Percentiles rank a stretch among this genome's conserved stretches.
Evolutionary conservation across 108 stramenopile species (phyloP).

Genomic region (Parietichytrium sp.): DNA sequence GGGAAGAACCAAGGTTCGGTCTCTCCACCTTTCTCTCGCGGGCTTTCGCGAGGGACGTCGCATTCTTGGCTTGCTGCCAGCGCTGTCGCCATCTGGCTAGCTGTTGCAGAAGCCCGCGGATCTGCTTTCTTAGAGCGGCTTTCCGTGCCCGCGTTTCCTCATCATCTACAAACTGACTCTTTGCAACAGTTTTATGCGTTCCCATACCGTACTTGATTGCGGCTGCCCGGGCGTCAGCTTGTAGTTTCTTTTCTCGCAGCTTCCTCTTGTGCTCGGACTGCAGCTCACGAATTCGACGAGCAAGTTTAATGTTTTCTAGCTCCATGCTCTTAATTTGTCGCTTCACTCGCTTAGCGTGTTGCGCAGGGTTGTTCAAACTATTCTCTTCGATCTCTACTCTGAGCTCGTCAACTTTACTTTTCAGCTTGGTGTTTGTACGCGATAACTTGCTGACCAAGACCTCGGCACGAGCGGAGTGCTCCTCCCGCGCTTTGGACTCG

Average conservation of each 20-base stretch:
- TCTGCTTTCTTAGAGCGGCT: not conserved
- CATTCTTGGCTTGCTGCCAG: slow-evolving; percentile 21
- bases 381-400: not conserved
- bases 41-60: not conserved
- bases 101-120: not conserved
- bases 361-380: not conserved
- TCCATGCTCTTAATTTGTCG: slow-evolving; percentile 14
- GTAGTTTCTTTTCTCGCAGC: not conserved
- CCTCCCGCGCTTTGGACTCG: too few relatives aligned
- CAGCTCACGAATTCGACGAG: not conserved
- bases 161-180: not conserved
- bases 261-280: not conserved
- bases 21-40: too few relatives aligned
- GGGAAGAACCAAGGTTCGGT: too few relatives aligned
- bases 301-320: not conserved
- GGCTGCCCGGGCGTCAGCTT: not conserved
- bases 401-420: not conserved
- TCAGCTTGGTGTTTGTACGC: too few relatives aligned
- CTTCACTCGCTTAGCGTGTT: not conserved
- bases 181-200: not conserved
- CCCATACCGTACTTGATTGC: not conserved
- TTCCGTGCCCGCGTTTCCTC: slow-evolving; percentile 34
- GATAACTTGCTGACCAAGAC: too few relatives aligned
- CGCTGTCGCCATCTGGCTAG: slow-evolving; percentile 12
- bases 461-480: too few relatives aligned